A percentile compares a stretch with the other conserved stretches of the same genome.
phyloP scores from a whole-genome alignment of 345 rosid species.

The Citrus mangshanensis region DNA sequence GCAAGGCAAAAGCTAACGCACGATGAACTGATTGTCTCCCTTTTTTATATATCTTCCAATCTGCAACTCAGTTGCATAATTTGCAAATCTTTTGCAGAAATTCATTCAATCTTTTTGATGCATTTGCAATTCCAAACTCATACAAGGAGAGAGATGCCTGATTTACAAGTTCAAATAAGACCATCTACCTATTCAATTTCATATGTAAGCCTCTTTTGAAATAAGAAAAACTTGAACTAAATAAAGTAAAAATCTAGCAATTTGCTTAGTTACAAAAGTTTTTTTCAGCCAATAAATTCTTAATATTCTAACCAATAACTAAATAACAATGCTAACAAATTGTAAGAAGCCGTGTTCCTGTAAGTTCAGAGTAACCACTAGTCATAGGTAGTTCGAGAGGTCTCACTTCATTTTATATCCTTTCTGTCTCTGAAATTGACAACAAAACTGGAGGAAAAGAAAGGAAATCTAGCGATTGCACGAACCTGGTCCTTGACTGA shows the following conservation, averaged over 20 bases:
- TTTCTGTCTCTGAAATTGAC: neutral
- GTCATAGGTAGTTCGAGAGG: neutral
- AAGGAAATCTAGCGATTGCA: constrained; percentile 9
- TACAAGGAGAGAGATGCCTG: too few relatives aligned
- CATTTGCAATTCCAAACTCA: neutral
- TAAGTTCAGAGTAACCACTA: neutral
- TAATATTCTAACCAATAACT: neutral
- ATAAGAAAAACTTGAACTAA: neutral
- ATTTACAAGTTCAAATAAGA: neutral
- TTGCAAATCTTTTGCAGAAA: neutral
- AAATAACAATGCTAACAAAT: neutral
- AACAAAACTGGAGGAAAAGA: neutral
- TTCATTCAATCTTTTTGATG: neutral
- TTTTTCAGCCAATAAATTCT: neutral
- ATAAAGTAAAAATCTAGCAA: neutral
- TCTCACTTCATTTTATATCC: neutral
- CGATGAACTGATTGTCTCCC: neutral
- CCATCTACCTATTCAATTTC: neutral
- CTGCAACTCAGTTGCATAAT: neutral
- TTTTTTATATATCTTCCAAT: neutral
- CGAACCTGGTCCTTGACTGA: constrained; percentile 67
- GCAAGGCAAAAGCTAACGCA: neutral
- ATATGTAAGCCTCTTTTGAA: neutral
- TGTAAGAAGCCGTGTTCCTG: neutral
- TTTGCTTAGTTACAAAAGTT: neutral